Evolutionary conservation across 805 yeast genomes (phyloP).

Genomic region (Monosporozyma siamensis): DNA sequence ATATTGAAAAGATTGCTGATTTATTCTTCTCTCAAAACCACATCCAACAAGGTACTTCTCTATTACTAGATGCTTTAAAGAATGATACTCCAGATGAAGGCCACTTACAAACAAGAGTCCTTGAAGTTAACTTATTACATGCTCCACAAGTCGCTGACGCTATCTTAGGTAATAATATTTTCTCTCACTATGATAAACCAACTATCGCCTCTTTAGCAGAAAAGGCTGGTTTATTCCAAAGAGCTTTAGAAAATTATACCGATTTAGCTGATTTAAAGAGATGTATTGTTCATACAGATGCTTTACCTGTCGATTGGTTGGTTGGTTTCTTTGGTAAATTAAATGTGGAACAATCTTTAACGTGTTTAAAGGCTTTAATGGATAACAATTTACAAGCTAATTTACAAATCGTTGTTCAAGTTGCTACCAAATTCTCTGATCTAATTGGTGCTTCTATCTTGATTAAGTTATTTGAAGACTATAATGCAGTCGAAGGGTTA

Average conservation of each 20-base stretch:
- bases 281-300: slow-evolving; percentile 79
- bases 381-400: slow-evolving; percentile 72
- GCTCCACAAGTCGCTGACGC: slow-evolving; percentile 99
- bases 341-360: slow-evolving; percentile 86
- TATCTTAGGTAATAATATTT: slow-evolving; percentile 89
- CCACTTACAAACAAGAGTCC: slow-evolving; percentile 85
- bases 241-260: slow-evolving; percentile 93
- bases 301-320: slow-evolving; percentile 87
- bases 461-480: slow-evolving; percentile 88
- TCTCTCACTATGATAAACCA: slow-evolving; percentile 89
- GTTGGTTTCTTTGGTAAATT: slow-evolving; percentile 86
- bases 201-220: slow-evolving; percentile 88
- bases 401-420: slow-evolving; percentile 88
- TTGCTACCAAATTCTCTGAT: slow-evolving; percentile 93
- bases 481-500: slow-evolving; percentile 84
- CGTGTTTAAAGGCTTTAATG: slow-evolving; percentile 80
- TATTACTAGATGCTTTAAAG: slow-evolving; percentile 88
- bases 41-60: slow-evolving; percentile 97
- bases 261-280: slow-evolving; percentile 93
- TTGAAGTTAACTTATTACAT: slow-evolving; percentile 85
- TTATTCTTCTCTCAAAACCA: slow-evolving; percentile 89
- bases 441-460: slow-evolving; percentile 77
- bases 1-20: slow-evolving; percentile 82
- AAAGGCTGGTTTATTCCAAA: slow-evolving; percentile 89
- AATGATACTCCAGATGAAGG: slow-evolving; percentile 92